A percentile compares a stretch with the other conserved stretches of the same genome.
Evolutionary conservation across 345 rosid genomes (phyloP).

Genomic region (thale cress (Arabidopsis thaliana)): TAIR10.1 NC_003075.7:8236501-8237000

Average conservation of each 20-base stretch:
- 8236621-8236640: neutral
- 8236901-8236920: neutral
- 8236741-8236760: conserved; percentile 3
- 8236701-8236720: neutral
- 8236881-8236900: conserved; percentile 30
- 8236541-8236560: conserved; percentile 82
- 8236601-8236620: conserved; percentile 55
- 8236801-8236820: neutral
- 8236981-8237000: conserved; percentile 39
- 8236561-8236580: conserved; percentile 87
- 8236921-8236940: conserved; percentile 11
- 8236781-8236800: neutral
- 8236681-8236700: neutral
- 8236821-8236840: neutral
- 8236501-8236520: too few relatives aligned
- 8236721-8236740: neutral
- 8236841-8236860: neutral
- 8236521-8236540: conserved; percentile 64
- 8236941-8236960: neutral
- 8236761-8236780: neutral
- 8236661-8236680: neutral
- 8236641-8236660: conserved; percentile 25
- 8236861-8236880: conserved; percentile 14
- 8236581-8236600: conserved; percentile 75
- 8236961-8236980: conserved; percentile 31